Evolutionary conservation across 108 stramenopile species (phyloP).

Genomic region (Tribonema minus): DNA sequence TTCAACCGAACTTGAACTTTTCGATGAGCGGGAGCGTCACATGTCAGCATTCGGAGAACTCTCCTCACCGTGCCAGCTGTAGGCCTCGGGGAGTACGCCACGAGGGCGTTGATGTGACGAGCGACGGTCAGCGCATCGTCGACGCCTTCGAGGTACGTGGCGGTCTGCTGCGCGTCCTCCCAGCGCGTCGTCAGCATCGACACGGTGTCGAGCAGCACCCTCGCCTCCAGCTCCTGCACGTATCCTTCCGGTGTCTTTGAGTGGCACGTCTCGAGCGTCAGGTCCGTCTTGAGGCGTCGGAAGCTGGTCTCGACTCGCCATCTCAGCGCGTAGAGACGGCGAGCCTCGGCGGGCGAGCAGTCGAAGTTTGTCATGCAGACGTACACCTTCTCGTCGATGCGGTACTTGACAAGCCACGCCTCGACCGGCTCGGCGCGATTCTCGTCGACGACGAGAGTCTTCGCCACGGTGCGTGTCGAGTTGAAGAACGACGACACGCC

Average conservation of each 20-base stretch:
- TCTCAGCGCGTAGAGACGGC: not conserved
- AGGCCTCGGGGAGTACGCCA: no score
- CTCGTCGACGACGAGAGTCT: no score
- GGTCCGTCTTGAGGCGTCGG: not conserved
- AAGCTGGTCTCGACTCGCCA: not conserved
- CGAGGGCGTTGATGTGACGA: no score
- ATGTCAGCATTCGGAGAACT: no score
- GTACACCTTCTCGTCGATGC: not conserved
- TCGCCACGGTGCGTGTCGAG: not conserved
- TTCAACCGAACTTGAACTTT: no score
- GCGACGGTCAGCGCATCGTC: no score
- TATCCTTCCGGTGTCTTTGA: not conserved
- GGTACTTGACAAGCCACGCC: not conserved
- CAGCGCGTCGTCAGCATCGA: no score
- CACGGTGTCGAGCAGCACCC: not conserved
- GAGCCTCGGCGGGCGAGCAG: not conserved
- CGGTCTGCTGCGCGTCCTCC: no score
- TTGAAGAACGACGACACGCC: not conserved
- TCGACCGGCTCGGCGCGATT: no score
- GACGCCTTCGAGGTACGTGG: no score
- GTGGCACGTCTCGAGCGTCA: not conserved
- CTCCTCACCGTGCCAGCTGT: no score
- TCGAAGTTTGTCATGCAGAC: not conserved
- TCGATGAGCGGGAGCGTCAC: no score
- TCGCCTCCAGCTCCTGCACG: not conserved